Base-by-base conservation (phyloP, 768 basidiomycete genomes). In the Leccinum ochraceum region DNA sequence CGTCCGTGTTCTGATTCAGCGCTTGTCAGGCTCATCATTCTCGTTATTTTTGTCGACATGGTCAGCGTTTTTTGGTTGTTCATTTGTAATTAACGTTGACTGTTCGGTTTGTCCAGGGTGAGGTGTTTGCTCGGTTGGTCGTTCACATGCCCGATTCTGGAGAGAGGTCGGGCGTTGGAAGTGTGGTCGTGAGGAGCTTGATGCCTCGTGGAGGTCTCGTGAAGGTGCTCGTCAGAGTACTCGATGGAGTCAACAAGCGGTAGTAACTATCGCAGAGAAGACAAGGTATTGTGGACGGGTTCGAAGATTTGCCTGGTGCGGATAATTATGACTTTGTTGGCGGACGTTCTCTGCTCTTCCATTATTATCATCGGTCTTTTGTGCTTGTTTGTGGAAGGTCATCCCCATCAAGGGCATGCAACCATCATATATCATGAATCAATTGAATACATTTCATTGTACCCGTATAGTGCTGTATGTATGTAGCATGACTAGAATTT, bases 41-140 rank as follows among this genome's bases (percentile, higher is more conserved):
- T 88, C 2, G 94, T 94, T 22, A 90, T 90, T 71, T 72, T 96
- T n/a, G 94, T 96, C 10, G 94, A 94, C 76, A 73, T 90, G 61
- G 92, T 90, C 67, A 34, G 85, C 6, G 2, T 44, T 80, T 14
- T 16, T 54, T 36, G 10, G 3, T 24, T 4, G 7, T 0, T 8
- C 24, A 16, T 24, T 30, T 13, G 14, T n/a, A 22, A 24, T 17
- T 0, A n/a, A 2, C 9, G 6, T 10, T 13, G 20, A 59, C 6
- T 4, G 14, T 55, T 37, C 8, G 10, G 8, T 49, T 42, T 36
- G 14, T 39, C 7, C 28, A 91, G 89, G 90, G 90, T n/a, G 91
- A 94, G 69, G 86, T 94, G 7, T 68, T 92, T 44, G 92, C 91
- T 4, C 87, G 92, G 3, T 79, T 87, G 0, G 77, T 89, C 17